Evolutionary conservation across 352 stramenopile genomes (phyloP), one percentile per base, ranked within the genome.

Genomic region (Globisporangium canariense): DNA sequence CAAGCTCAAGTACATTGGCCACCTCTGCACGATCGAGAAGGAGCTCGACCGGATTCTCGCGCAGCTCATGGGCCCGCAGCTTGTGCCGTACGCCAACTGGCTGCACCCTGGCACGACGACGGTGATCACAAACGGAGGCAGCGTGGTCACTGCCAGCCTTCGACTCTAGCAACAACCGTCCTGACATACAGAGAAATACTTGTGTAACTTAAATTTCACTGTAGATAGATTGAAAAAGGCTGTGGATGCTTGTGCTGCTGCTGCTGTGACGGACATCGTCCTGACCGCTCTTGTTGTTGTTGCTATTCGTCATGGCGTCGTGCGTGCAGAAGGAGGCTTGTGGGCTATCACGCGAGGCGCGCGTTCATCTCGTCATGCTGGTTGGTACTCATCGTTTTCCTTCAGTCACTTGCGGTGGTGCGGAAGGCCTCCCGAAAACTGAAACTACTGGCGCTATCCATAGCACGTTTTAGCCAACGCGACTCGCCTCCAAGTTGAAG

Each of bases 1-100:
- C 9, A 91, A 98, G 51, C 83, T 99, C 64, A 78, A 93, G 58
- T 96, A 94, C 64, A 98, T 99, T 65, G 87, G 90, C 58, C 90
- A 89, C 67, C 88, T 98, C 67, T 97, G 95, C 69, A 89, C 87
- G 55, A 91, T 98, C 62, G 97, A 99, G 74, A 80, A 84, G 56
- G 75, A 70, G 54, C 69, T 89, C 14, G 77, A 89, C 58, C 65
- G 61, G 16, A 59, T 71, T 28, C 51, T 86, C 10, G 76, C 75
- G 22, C 47, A 73, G 53, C 60, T 86, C 59, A 40, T 74, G 36
- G 65, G 59, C 40, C 10, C 49, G 32, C 18, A 41, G 10, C 36
- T 58, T 57, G 43, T 74, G 65, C 57, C 70, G 6, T 85, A 79
- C 62, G 65, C 70, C 50, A 86, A 86, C 47, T 86, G 75, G 75